A percentile compares a stretch with the other conserved stretches of the same genome.
These are phyloP conservation scores for Auriscalpium microsporum DNA, from an alignment of 768 basidiomycete genomes.

Conservation along the genomic window DNA sequence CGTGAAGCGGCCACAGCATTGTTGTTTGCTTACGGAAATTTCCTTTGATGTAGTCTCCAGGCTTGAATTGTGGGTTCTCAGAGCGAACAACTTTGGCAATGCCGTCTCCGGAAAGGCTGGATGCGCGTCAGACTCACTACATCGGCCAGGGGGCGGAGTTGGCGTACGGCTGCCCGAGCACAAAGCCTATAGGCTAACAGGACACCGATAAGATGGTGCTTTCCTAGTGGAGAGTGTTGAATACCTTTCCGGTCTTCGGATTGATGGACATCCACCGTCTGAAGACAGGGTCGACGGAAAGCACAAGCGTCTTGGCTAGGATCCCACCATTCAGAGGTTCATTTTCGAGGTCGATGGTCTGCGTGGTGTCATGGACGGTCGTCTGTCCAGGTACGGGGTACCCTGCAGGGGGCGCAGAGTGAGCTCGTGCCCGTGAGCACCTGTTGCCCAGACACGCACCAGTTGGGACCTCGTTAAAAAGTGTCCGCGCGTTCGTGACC, in stretches of 20 bases:
- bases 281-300: conserved; percentile 36
- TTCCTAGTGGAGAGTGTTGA: background rate
- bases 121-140: background rate
- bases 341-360: conserved; percentile 10
- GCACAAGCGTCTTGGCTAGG: conserved; percentile 12
- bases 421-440: too few relatives aligned
- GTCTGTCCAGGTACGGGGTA: conserved; percentile 9
- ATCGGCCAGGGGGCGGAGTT: background rate
- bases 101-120: conserved; percentile 19
- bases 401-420: background rate
- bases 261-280: conserved; percentile 1
- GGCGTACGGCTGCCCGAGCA: conserved; percentile 21
- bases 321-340: conserved; percentile 5
- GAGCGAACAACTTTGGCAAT: conserved; percentile 40
- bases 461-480: background rate
- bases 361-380: background rate
- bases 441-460: background rate
- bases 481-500: background rate
- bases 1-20: background rate
- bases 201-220: background rate
- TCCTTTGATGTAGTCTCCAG: conserved; percentile 33
- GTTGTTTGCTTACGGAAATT: background rate
- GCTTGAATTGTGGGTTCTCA: conserved; percentile 24
- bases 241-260: background rate
- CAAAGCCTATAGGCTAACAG: conserved; percentile 13